Conservation (phyloP, 345 rosid genomes). For the Eucalyptus melliodora region DNA sequence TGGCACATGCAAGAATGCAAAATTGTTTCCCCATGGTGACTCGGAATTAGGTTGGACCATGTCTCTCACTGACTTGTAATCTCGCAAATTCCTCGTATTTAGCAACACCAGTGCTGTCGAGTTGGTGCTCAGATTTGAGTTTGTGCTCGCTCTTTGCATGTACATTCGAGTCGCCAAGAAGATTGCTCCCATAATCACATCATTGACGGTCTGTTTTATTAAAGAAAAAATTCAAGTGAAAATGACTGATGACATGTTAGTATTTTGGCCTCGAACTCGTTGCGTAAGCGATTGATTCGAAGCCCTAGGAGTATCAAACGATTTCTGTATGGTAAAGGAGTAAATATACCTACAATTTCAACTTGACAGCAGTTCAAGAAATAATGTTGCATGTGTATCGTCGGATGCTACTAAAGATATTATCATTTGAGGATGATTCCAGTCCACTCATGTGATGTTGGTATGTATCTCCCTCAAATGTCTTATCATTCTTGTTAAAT, state of each 20-base stretch:
- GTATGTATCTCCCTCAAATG: neutral
- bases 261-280: neutral
- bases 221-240: neutral
- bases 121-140: neutral
- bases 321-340: neutral
- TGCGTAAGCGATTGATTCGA: neutral
- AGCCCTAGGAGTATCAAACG: neutral
- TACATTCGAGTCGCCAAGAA: slow-evolving; percentile 32
- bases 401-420: neutral
- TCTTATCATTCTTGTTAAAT: neutral
- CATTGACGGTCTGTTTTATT: slow-evolving; percentile 30
- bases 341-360: neutral
- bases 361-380: neutral
- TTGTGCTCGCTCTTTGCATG: slow-evolving; percentile 9
- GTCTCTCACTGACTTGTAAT: slow-evolving; percentile 33
- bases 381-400: neutral
- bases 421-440: neutral
- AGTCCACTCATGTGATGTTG: neutral
- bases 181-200: slow-evolving; percentile 32
- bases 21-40: slow-evolving; percentile 33
- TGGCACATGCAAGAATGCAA: slow-evolving; percentile 16
- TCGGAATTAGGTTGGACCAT: slow-evolving; percentile 21
- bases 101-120: slow-evolving; percentile 38
- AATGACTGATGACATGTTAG: neutral
- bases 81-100: slow-evolving; percentile 23